Percentiles rank a stretch among this genome's conserved stretches.
Evolutionary conservation across 768 basidiomycete species (phyloP).

Genomic region (Candolleomyces efflorescens): DNA sequence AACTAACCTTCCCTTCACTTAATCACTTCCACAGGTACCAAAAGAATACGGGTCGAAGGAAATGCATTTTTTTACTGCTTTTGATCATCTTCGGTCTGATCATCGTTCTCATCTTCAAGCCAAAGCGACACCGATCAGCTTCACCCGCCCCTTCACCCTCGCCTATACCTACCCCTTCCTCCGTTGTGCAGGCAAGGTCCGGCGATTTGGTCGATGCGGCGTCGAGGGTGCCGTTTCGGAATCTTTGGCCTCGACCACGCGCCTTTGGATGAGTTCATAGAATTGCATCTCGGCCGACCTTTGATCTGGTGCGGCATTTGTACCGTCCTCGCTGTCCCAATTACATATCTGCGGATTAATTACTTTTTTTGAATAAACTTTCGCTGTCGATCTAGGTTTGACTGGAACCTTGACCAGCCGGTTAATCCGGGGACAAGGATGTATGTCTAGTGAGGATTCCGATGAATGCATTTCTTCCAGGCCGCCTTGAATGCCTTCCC

Average conservation of each 20-base stretch:
- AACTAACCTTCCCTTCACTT: slow-evolving; percentile 6
- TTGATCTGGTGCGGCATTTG: too few species aligned
- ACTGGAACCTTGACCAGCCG: not conserved
- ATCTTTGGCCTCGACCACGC: slow-evolving; percentile 7
- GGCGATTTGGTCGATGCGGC: not conserved
- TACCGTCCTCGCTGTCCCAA: not conserved
- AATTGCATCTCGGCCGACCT: not conserved
- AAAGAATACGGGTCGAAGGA: slow-evolving; percentile 86
- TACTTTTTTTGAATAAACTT: not conserved
- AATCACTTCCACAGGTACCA: slow-evolving; percentile 63
- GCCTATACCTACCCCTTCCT: slow-evolving; percentile 11
- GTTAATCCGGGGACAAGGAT: not conserved
- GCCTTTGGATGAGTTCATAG: slow-evolving; percentile 8
- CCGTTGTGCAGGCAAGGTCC: not conserved
- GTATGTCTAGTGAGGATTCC: not conserved
- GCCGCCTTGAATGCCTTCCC: too few species aligned
- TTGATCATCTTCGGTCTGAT: slow-evolving; percentile 87
- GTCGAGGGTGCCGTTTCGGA: not conserved
- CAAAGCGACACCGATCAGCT: slow-evolving; percentile 48
- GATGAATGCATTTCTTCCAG: too few species aligned
- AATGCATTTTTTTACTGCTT: slow-evolving; percentile 89
- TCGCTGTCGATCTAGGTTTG: not conserved
- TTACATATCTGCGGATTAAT: not conserved
- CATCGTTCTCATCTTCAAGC: slow-evolving; percentile 90
- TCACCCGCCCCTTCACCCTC: slow-evolving; percentile 21